A percentile compares a stretch with the other conserved stretches of the same genome.
Evolutionary conservation across 225 moss, liverwort and hornwort genomes (phyloP).

Genomic region (Sphagnum tenellum): DNA sequence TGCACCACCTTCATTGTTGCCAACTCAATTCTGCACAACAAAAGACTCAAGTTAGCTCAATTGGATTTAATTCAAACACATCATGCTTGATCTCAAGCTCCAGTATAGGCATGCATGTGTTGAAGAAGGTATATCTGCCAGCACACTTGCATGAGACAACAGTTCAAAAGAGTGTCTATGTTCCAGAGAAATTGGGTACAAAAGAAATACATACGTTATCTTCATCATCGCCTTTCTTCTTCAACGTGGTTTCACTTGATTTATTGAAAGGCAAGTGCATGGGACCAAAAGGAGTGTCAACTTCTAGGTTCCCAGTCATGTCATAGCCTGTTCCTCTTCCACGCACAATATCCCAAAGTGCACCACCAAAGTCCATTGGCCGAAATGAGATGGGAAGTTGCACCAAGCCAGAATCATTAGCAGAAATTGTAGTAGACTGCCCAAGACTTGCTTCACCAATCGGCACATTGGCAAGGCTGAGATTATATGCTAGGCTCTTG

Average conservation of each 20-base stretch:
- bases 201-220: conserved; percentile 22
- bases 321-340: conserved; percentile 75
- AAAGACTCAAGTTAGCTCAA: too few relatives aligned
- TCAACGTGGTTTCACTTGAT: conserved; percentile 67
- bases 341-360: conserved; percentile 72
- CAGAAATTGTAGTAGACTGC: conserved; percentile 33
- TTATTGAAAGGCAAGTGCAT: conserved; percentile 72
- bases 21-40: too few relatives aligned
- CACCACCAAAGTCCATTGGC: conserved; percentile 83
- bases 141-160: too few relatives aligned
- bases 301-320: conserved; percentile 59
- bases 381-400: conserved; percentile 66
- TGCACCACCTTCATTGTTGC: too few relatives aligned
- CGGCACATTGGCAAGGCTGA: conserved; percentile 46
- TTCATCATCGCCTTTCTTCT: conserved; percentile 16
- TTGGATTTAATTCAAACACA: too few relatives aligned
- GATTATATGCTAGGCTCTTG: conserved; percentile 43
- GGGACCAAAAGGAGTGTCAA: conserved; percentile 78
- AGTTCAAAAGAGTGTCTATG: too few relatives aligned
- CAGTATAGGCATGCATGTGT: too few relatives aligned
- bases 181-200: too few relatives aligned
- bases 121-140: too few relatives aligned
- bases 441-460: conserved; percentile 49
- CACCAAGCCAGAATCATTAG: conserved; percentile 30
- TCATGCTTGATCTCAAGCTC: too few relatives aligned